phyloP scores from a whole-genome alignment of 2,329 filamentous ascomycete species.

The Apiospora phragmitis region DNA sequence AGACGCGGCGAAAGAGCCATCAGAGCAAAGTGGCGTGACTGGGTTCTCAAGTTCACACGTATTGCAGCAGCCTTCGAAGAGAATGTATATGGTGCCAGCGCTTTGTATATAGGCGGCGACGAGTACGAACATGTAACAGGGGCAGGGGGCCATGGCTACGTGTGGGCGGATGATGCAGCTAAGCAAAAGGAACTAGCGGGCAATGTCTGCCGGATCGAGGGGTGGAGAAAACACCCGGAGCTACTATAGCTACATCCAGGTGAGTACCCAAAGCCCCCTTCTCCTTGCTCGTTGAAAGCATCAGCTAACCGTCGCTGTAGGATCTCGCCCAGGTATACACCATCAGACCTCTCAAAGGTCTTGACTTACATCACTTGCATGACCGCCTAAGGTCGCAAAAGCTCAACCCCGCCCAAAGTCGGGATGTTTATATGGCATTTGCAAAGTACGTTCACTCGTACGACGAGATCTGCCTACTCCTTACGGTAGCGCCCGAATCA shows the following conservation, averaged over 20 bases:
- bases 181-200: conserved; percentile 86
- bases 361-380: conserved; percentile 90
- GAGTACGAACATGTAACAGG: conserved; percentile 63
- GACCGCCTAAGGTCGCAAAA: conserved; percentile 85
- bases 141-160: conserved; percentile 82
- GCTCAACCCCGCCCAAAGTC: conserved; percentile 72
- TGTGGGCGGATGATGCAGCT: conserved; percentile 82
- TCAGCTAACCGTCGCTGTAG: conserved; percentile 35
- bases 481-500: conserved; percentile 80
- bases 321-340: conserved; percentile 66
- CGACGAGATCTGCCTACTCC: conserved; percentile 80
- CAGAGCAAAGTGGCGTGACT: conserved; percentile 88
- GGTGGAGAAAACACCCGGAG: conserved; percentile 92
- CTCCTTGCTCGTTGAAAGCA: not conserved
- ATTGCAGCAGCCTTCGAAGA: conserved; percentile 95
- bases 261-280: conserved; percentile 31
- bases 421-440: conserved; percentile 83
- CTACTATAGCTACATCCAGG: conserved; percentile 94
- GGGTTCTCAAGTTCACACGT: conserved; percentile 91
- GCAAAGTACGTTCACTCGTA: conserved; percentile 75
- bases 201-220: conserved; percentile 90
- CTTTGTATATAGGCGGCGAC: conserved; percentile 80
- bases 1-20: conserved; percentile 89
- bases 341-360: conserved; percentile 69
- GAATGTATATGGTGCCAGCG: conserved; percentile 88